Conservation (phyloP, 768 basidiomycete genomes). For the Boletus reticulatus region DNA sequence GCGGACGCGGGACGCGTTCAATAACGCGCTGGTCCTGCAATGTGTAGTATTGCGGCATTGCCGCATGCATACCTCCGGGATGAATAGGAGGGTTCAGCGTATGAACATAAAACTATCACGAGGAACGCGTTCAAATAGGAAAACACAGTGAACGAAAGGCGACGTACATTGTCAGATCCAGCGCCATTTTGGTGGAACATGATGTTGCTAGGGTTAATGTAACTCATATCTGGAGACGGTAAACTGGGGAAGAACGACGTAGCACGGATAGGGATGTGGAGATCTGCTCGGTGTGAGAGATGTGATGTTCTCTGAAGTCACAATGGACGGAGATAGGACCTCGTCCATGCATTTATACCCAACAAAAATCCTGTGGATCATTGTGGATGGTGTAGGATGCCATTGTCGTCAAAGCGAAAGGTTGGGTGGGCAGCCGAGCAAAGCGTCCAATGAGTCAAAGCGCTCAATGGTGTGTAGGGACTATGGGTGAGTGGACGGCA, state of each 20-base stretch:
- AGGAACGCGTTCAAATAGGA: no score
- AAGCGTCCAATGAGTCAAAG: not conserved
- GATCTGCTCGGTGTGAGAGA: not conserved
- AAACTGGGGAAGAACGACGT: not conserved
- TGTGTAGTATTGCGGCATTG: constrained; percentile 20
- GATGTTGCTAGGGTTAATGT: no score
- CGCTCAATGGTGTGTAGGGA: no score
- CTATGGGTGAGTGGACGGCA: not conserved
- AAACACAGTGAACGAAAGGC: no score
- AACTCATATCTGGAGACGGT: not conserved
- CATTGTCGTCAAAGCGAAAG: constrained; percentile 16
- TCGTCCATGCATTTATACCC: constrained; percentile 9
- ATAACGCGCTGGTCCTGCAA: constrained; percentile 16
- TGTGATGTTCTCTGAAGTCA: no score
- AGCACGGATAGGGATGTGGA: not conserved
- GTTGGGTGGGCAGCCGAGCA: not conserved
- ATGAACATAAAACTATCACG: constrained; percentile 18
- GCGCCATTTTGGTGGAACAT: no score
- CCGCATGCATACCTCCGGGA: constrained; percentile 6
- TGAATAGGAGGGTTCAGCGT: constrained; percentile 20
- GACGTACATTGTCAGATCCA: no score
- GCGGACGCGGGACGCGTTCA: constrained; percentile 20
- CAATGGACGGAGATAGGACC: not conserved
- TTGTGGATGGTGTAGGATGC: constrained; percentile 1
- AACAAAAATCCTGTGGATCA: not conserved